A percentile compares a stretch with the other conserved stretches of the same genome.
Conservation (phyloP, 108 stramenopile genomes). For the Cyclotella cryptica region DNA sequence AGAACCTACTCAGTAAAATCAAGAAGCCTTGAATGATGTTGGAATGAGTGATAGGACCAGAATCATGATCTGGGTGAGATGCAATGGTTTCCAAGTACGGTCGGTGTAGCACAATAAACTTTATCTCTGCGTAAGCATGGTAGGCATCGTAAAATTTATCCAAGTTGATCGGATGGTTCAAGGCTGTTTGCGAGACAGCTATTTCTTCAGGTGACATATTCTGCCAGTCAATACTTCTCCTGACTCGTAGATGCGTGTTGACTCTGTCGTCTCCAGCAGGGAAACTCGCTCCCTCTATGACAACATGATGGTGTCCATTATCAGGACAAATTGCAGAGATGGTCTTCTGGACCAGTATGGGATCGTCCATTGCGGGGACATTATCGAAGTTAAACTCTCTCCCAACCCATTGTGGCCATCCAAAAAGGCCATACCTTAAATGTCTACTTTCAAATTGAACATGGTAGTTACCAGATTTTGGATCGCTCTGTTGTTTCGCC, state of each 20-base stretch:
- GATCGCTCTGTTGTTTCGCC: background rate
- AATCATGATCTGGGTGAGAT: constrained; percentile 22
- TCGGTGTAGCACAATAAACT: constrained; percentile 36
- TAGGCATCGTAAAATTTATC: constrained; percentile 28
- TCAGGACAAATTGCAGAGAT: constrained; percentile 15
- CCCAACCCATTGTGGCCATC: background rate
- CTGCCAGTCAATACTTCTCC: constrained; percentile 16
- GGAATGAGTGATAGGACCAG: constrained; percentile 12
- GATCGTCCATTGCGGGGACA: constrained; percentile 16
- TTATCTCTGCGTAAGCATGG: constrained; percentile 30
- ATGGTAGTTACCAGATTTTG: background rate
- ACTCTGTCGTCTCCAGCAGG: constrained; percentile 13
- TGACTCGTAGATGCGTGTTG: constrained; percentile 3
- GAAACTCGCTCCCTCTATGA: constrained; percentile 27
- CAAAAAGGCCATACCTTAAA: constrained; percentile 3
- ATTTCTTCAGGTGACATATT: constrained; percentile 24
- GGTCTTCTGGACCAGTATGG: constrained; percentile 1
- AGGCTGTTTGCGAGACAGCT: constrained; percentile 7
- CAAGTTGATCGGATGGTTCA: constrained; percentile 27
- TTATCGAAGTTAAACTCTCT: constrained; percentile 3
- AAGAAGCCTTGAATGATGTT: constrained; percentile 30
- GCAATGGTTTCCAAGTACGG: constrained; percentile 31
- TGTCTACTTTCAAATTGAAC: background rate
- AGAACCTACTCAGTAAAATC: constrained; percentile 22
- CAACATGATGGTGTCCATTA: constrained; percentile 22